Conservation (phyloP, 2,329 filamentous ascomycete species). For the Didymella arachidicola region DNA sequence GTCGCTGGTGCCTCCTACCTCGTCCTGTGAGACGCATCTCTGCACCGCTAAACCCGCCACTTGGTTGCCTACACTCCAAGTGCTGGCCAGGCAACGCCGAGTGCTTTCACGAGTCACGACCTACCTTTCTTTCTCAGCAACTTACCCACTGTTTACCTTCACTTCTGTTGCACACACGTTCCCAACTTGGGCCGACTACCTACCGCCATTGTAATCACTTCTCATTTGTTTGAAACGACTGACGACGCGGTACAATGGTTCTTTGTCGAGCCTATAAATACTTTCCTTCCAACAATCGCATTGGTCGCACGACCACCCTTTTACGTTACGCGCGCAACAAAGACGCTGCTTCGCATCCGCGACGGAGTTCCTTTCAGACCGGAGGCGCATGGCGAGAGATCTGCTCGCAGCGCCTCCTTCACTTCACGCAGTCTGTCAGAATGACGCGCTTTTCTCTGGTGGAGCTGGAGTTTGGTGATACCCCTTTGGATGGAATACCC, state of each 20-base stretch:
- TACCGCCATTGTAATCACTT: conserved; percentile 38
- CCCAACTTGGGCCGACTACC: conserved; percentile 26
- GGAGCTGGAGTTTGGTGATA: conserved; percentile 54
- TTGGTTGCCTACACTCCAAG: conserved; percentile 22
- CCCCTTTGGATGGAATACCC: conserved; percentile 35
- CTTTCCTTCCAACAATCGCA: conserved; percentile 12
- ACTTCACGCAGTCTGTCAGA: conserved; percentile 18
- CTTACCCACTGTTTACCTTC: conserved; percentile 17
- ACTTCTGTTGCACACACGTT: conserved; percentile 25
- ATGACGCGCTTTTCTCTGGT: conserved; percentile 44
- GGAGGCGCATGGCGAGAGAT: neutral
- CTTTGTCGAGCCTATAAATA: conserved; percentile 19
- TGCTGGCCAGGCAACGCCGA: conserved; percentile 20
- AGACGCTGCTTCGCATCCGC: conserved; percentile 26
- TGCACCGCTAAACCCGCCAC: conserved; percentile 11
- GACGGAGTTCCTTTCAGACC: conserved; percentile 9
- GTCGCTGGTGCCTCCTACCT: conserved; percentile 46
- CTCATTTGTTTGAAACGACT: conserved; percentile 42
- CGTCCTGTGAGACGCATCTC: conserved; percentile 41
- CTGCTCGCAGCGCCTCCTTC: conserved; percentile 21
- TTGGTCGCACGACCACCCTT: conserved; percentile 1
- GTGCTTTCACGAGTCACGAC: conserved; percentile 37
- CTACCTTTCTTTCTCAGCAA: conserved; percentile 21
- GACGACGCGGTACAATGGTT: conserved; percentile 27
- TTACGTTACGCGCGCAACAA: conserved; percentile 23